Evolutionary conservation across 208 protist species (phyloP).

Genomic region (Crithidia brevicula): DNA sequence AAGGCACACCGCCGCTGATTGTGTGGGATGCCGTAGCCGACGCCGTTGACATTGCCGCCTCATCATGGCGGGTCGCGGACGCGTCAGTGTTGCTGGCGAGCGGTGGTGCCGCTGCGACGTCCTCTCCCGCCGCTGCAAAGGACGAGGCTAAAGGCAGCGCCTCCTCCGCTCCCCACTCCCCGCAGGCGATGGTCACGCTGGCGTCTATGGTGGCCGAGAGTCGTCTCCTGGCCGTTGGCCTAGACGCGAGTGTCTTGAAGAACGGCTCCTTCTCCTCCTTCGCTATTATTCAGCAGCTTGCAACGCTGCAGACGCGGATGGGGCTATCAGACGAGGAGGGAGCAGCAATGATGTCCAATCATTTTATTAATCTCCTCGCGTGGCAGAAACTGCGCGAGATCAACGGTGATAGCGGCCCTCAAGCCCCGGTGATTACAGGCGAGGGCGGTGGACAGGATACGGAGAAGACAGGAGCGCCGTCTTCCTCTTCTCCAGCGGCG

Average conservation of each 20-base stretch:
- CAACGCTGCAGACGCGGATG: constrained; percentile 39
- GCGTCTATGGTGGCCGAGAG: constrained; percentile 73
- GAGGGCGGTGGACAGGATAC: neutral
- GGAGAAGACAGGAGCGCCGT: neutral
- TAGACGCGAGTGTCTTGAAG: constrained; percentile 54
- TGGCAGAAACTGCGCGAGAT: constrained; percentile 79
- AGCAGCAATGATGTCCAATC: constrained; percentile 76
- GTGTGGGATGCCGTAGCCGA: constrained; percentile 85
- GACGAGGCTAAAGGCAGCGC: neutral
- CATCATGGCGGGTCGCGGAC: constrained; percentile 75
- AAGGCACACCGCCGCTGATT: constrained; percentile 56
- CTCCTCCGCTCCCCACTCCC: constrained; percentile 4
- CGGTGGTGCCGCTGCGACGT: constrained; percentile 14
- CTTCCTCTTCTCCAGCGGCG: neutral
- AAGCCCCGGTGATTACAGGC: neutral
- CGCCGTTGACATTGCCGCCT: constrained; percentile 70
- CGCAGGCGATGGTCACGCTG: constrained; percentile 45
- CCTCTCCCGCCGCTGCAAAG: no score
- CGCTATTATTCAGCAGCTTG: constrained; percentile 61
- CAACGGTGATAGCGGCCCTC: constrained; percentile 29
- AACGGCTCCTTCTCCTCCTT: constrained; percentile 67
- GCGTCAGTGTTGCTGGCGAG: constrained; percentile 34
- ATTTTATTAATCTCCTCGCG: constrained; percentile 89
- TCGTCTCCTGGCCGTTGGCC: constrained; percentile 54
- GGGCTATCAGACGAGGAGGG: constrained; percentile 58